Evolutionary conservation across 768 basidiomycete genomes (phyloP).

Genomic region (Psilocybe tampanensis): DNA sequence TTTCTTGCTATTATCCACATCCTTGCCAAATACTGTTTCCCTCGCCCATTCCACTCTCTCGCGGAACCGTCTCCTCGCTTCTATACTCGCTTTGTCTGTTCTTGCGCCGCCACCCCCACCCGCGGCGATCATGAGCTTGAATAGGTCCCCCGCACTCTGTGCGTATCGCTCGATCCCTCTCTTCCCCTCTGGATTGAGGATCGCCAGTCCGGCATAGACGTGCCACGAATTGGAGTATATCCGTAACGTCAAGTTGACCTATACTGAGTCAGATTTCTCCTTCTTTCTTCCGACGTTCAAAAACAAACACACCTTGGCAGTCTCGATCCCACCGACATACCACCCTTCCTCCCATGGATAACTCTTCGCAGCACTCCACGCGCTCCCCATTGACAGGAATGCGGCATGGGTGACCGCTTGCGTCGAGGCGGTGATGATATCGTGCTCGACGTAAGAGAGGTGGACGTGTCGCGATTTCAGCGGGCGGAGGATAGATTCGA

Average conservation of each 20-base stretch:
- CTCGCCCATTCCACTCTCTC: too few relatives aligned
- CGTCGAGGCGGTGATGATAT: slow-evolving; percentile 95
- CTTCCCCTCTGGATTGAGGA: slow-evolving; percentile 90
- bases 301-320: slow-evolving; percentile 60
- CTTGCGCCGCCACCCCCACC: too few relatives aligned
- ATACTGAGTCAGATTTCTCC: too few relatives aligned
- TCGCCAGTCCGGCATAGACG: slow-evolving; percentile 98
- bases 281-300: too few relatives aligned
- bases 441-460: slow-evolving; percentile 95
- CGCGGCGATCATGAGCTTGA: too few relatives aligned
- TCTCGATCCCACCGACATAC: slow-evolving; percentile 97
- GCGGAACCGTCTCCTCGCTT: too few relatives aligned
- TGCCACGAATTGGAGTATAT: slow-evolving; percentile 99
- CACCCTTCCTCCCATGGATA: slow-evolving; percentile 97
- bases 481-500: slow-evolving; percentile 80
- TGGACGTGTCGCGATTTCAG: slow-evolving; percentile 88
- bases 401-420: slow-evolving; percentile 99
- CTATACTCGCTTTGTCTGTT: too few relatives aligned
- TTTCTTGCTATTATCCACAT: too few relatives aligned
- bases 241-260: slow-evolving; percentile 90
- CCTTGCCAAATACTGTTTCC: too few relatives aligned
- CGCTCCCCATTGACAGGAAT: slow-evolving; percentile 98
- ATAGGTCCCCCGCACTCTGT: slow-evolving; percentile 78
- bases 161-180: slow-evolving; percentile 92
- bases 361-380: slow-evolving; percentile 74